Evolutionary conservation across 139 green algal species (phyloP), one percentile per base, ranked within the genome.

Genomic region (Micractinium conductrix): DNA sequence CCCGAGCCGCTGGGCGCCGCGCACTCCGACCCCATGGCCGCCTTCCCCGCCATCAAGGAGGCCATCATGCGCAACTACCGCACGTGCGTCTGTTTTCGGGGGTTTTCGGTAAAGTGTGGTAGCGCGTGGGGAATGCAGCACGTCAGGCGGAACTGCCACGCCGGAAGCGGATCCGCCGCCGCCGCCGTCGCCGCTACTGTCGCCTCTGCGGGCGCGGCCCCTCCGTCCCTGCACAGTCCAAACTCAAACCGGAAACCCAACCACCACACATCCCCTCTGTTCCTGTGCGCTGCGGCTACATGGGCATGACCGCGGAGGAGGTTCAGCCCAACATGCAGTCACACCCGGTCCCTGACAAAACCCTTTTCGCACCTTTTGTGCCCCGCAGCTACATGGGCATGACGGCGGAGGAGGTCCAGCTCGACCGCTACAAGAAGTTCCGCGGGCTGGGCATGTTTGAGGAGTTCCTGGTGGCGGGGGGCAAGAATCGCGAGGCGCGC

Each of bases 1-100:
- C 93, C 93, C 17, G 96, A 99, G 92, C 96, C 96, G 0, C 86
- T 98, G 79, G 96, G 96, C 22, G 96, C 94, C 24, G 95, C 96
- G 2, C 96, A 99, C 88, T 78, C 86, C 19, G 93, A 99, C 90
- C 96, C 96, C 53, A 91, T 97, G 83, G 80, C 74, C 14, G 88
- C 90, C 53, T 99, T 98, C 90, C 93, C 94, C n/a, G 85, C 88
- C 53, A 94, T 99, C 80, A 97, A 96, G 90, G 88, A 95, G 28
- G 86, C 92, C 33, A 90, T 98, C 78, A 68, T 97, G 84, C 76
- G 87, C 80, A 92, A 76, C 37, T 96, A 93, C 74, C 63, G 76
- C 78, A 74, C 83, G 78, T 83, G 53, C 53, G 53, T 62, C 8
- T 62, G 53, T 62, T 19, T 62, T 22, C 8, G 2, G 53, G 53